phyloP scores from a whole-genome alignment of 1,284 basidiomycete species.

The Ganoderma multipileum region DNA sequence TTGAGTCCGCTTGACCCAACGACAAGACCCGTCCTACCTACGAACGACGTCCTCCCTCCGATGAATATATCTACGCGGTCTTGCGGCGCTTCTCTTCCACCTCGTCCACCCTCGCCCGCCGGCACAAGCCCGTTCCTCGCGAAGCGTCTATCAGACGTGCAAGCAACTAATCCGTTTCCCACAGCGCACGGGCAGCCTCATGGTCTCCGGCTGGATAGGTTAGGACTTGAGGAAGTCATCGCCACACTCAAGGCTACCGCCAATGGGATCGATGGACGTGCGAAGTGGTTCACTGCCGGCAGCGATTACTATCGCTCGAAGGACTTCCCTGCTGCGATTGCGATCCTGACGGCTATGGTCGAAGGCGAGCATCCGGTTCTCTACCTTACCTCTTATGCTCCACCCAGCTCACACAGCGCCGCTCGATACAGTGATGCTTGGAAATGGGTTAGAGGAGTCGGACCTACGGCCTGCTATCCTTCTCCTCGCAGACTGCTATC shows the following conservation, averaged over 20 bases:
- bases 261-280: conserved; percentile 46
- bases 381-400: no score
- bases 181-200: conserved; percentile 27
- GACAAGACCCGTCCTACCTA: neutral
- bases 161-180: neutral
- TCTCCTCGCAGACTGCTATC: conserved; percentile 60
- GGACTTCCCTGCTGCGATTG: conserved; percentile 51
- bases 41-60: neutral
- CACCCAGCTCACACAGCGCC: neutral
- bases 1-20: neutral
- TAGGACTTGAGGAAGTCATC: conserved; percentile 53
- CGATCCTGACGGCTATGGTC: conserved; percentile 53
- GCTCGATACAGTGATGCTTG: conserved; percentile 44
- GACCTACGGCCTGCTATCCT: conserved; percentile 57
- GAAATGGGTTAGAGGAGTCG: conserved; percentile 43
- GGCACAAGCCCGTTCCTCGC: neutral
- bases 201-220: conserved; percentile 45
- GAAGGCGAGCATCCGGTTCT: conserved; percentile 45
- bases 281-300: conserved; percentile 61
- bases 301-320: conserved; percentile 57
- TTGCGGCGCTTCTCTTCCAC: neutral
- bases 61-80: neutral
- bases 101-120: no score
- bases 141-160: no score
- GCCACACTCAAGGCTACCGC: conserved; percentile 49